Evolutionary conservation across 805 yeast species (phyloP).

Genomic region (Maudiozyma bulderi): DNA sequence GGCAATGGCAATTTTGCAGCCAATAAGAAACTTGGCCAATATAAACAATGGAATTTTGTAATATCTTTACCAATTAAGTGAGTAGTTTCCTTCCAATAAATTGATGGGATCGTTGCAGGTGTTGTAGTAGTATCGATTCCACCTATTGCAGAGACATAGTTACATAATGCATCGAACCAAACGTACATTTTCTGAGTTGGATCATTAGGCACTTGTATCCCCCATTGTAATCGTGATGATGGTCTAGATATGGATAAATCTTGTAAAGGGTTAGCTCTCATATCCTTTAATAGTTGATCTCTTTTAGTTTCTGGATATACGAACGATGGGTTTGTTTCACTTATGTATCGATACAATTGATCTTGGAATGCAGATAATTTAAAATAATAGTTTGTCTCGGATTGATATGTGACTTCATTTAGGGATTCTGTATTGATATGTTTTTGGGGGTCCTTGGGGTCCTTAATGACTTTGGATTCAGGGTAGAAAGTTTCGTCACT

Average conservation of each 20-base stretch:
- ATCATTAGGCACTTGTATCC: constrained; percentile 79
- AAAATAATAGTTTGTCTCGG: constrained; percentile 84
- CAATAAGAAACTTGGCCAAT: constrained; percentile 88
- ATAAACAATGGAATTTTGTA: constrained; percentile 74
- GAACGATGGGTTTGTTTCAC: constrained; percentile 41
- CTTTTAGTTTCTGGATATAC: constrained; percentile 58
- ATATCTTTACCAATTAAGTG: constrained; percentile 93
- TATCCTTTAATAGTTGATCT: constrained; percentile 45
- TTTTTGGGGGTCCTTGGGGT: constrained; percentile 18
- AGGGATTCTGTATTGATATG: constrained; percentile 52
- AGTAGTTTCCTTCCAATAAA: constrained; percentile 36
- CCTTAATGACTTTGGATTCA: constrained; percentile 52
- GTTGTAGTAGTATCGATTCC: constrained; percentile 33
- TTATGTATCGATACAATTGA: constrained; percentile 37
- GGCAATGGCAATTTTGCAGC: constrained; percentile 74
- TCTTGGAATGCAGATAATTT: constrained; percentile 53
- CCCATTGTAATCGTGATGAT: constrained; percentile 70
- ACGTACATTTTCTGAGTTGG: constrained; percentile 75
- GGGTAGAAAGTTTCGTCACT: constrained; percentile 94
- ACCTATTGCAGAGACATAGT: constrained; percentile 69
- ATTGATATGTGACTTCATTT: constrained; percentile 62
- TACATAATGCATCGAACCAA: constrained; percentile 92
- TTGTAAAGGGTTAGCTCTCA: constrained; percentile 37
- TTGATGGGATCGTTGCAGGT: neutral
- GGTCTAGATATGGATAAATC: constrained; percentile 91